Evolutionary conservation across 257 asterid genomes (phyloP), one percentile per base, ranked within the genome.

Genomic region (Henckelia pumila): DNA sequence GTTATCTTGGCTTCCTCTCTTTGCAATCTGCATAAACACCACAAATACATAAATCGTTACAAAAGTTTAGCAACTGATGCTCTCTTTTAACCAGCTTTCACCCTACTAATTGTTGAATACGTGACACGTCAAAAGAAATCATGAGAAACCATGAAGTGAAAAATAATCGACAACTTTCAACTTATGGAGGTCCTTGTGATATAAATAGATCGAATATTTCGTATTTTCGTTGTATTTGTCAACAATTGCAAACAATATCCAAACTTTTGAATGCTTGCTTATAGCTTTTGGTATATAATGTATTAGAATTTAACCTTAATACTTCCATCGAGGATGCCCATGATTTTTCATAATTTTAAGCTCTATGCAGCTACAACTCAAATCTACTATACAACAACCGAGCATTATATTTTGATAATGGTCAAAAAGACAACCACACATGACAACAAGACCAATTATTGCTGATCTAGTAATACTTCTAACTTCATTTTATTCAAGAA

Each of bases 1-100:
- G 69, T 65, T 62, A 90, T 88, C 76, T 81, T 90, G 3, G 88
- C 92, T 76, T 86, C 95, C 76, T 86, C 95, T 68, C 95, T 76
- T 71, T 79, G 85, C 65, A 84, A 68, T 82, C 95, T 88, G 82
- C 64, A 61, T 8, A 57, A 63, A 70, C 56, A n/a, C 26, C 68
- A 35, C 20, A 47, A 16, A 44, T 16, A 21, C 25, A 57, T 20
- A 35, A 23, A 64, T 32, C 19, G 16, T 47, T 47, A 17, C 19
- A 5, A 47, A 5, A 1, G 1, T 47, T 17, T 4, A 14, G 55
- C 21, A 47, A 47, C 8, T 17, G 55, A 5, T 47, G 7, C 55
- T 16, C 55, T 47, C 6, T 47, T 2, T 8, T 4, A 47, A 47
- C 55, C 21, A 35, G 47, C 47, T 47, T 16, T 47, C 9, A 47